Base-by-base conservation (phyloP, 345 rosid species). In the Eucalyptus viminalis region DNA sequence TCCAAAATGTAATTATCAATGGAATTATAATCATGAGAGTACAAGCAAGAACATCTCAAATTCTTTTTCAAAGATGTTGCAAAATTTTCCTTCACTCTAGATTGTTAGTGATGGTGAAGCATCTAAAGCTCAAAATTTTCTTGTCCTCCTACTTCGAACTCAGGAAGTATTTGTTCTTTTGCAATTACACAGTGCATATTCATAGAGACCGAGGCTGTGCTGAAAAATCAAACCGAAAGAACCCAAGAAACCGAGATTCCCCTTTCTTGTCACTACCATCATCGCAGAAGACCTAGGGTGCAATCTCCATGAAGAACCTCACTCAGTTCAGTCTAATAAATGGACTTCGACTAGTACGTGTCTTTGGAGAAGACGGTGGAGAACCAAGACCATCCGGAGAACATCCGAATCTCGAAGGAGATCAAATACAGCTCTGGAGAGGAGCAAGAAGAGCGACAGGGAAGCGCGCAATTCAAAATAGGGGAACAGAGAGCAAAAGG, bases 291-390 rank as follows among this genome's bases (percentile, higher is more conserved):
- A 4, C 37, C 37, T n/a, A n/a, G 21, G 76, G 21, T 65, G 34
- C 86, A 47, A 81, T 22, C 29, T 81, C 49, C 17, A 47, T 2
- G 49, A 47, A 37, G 47, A 80, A 37, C 86, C 47, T 80, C 14
- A 14, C 69, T 62, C 34, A 89, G 24, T 22, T 65, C 17, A 45
- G 19, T 45, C 87, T 85, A 56, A 54, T 65, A 81, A 62, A 95
- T 95, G 99, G 97, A 94, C 15, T 96, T 97, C 90, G 98, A 97
- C 95, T 95, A 95, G 93, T 93, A 95, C 93, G 97, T 96, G 90
- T 95, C 96, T 88, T 93, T 96, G 87, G 99, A 97, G 95, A 95
- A 96, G 92, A 93, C 96, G 34, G 99, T 94, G 49, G 98, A 90
- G 86, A 88, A 86, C 88, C 92, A 53, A 67, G 92, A 92, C 54